A percentile compares a stretch with the other conserved stretches of the same genome.
phyloP scores from a whole-genome alignment of 2,329 filamentous ascomycete genomes.

The Colletotrichum musicola region DNA sequence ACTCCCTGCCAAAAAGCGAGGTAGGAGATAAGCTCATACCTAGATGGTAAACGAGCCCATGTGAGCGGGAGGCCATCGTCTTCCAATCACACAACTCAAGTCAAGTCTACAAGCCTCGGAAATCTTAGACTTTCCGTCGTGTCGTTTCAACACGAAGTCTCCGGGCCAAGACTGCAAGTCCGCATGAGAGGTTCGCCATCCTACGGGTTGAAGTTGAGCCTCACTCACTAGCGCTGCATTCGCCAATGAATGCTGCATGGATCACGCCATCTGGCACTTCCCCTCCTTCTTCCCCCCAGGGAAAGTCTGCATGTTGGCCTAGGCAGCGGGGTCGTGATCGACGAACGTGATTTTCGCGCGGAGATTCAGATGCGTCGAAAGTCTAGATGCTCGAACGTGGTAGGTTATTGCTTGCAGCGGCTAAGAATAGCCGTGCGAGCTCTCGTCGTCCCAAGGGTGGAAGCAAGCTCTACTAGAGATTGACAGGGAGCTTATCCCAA shows the following conservation, averaged over 20 bases:
- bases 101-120: not conserved
- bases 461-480: not conserved
- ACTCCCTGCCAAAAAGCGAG: too few relatives aligned
- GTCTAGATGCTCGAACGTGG: not conserved
- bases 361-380: slow-evolving; percentile 15
- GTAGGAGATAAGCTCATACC: too few relatives aligned
- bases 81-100: not conserved
- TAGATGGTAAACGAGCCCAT: not conserved
- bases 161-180: not conserved
- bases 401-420: not conserved
- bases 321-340: not conserved
- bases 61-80: not conserved
- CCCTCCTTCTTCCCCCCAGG: not conserved
- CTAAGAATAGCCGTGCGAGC: not conserved
- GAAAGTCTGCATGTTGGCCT: not conserved
- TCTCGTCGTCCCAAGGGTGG: not conserved
- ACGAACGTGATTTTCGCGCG: not conserved
- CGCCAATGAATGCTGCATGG: too few relatives aligned
- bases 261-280: not conserved
- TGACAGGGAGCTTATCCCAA: not conserved
- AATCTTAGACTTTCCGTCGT: slow-evolving; percentile 14
- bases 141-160: slow-evolving; percentile 25
- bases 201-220: not conserved
- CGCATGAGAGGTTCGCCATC: not conserved
- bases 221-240: not conserved